phyloP scores from a whole-genome alignment of 495 filamentous ascomycete species.

The Rhypophila decipiens region DNA sequence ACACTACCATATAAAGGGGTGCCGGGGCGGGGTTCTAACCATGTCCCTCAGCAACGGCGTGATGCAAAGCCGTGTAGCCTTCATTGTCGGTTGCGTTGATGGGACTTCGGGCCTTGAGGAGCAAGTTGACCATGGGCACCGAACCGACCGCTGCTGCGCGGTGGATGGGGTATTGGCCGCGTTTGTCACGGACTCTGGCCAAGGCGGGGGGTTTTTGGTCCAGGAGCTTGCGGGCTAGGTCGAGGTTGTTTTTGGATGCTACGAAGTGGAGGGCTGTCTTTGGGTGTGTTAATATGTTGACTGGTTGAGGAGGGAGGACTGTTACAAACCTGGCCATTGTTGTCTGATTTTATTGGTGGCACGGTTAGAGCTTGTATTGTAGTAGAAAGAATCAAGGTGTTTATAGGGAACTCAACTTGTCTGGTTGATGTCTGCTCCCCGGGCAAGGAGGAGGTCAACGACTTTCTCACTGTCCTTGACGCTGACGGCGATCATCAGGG shows the following conservation, averaged over 20 bases:
- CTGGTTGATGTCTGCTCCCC: slow-evolving; percentile 73
- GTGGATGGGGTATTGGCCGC: slow-evolving; percentile 81
- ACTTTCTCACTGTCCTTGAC: slow-evolving; percentile 63
- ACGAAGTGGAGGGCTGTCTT: slow-evolving; percentile 88
- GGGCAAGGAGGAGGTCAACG: slow-evolving; percentile 69
- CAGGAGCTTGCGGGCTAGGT: slow-evolving; percentile 71
- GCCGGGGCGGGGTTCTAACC: no score
- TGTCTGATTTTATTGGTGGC: slow-evolving; percentile 1
- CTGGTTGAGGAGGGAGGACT: not conserved
- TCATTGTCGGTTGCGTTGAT: slow-evolving; percentile 80
- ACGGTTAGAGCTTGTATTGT: no score
- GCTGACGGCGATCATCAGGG: slow-evolving; percentile 86
- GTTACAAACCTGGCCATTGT: slow-evolving; percentile 13
- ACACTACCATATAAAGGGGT: no score
- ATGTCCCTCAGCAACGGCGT: slow-evolving; percentile 89
- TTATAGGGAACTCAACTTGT: slow-evolving; percentile 55
- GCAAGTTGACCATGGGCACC: slow-evolving; percentile 72
- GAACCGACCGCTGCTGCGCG: slow-evolving; percentile 86
- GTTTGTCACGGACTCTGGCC: slow-evolving; percentile 76
- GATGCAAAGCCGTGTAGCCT: slow-evolving; percentile 84
- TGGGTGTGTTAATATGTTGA: not conserved
- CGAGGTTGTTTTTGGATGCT: slow-evolving; percentile 81
- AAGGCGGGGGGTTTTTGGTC: slow-evolving; percentile 62
- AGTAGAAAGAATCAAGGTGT: no score
- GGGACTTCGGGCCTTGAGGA: slow-evolving; percentile 74